Percentiles rank a stretch among this genome's conserved stretches.
Evolutionary conservation across 192 early-diverging fungal genomes (phyloP).

Genomic region (Gaertneriomyces semiglobifer): DNA sequence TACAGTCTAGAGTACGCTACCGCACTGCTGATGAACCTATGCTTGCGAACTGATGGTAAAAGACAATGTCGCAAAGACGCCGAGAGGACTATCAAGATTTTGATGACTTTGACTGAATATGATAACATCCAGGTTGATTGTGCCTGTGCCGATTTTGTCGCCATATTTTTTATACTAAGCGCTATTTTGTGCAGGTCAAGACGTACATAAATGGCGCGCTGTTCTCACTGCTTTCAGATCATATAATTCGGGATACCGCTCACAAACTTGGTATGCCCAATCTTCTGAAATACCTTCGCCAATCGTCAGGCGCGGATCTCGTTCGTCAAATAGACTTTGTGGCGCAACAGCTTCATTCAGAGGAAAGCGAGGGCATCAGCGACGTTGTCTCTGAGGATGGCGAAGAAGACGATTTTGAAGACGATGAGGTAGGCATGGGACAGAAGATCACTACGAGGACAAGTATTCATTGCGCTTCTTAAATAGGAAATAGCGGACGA

Average conservation of each 20-base stretch:
- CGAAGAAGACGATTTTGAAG: constrained; percentile 45
- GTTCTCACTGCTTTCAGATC: constrained; percentile 45
- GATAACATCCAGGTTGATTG: constrained; percentile 40
- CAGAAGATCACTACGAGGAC: no score
- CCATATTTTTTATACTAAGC: not conserved
- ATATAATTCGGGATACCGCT: constrained; percentile 34
- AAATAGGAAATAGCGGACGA: no score
- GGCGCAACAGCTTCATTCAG: constrained; percentile 35
- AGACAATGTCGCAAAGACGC: constrained; percentile 34
- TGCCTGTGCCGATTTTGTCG: not conserved
- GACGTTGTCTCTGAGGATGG: constrained; percentile 43
- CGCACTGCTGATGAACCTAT: constrained; percentile 55
- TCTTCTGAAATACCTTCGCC: constrained; percentile 32
- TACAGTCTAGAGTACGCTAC: constrained; percentile 46
- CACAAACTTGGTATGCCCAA: constrained; percentile 39
- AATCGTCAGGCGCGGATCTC: constrained; percentile 35
- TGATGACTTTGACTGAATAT: constrained; percentile 42
- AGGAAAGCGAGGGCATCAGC: constrained; percentile 24
- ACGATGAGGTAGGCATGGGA: constrained; percentile 31
- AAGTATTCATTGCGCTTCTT: no score
- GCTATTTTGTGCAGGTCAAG: constrained; percentile 33
- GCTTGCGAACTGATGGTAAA: constrained; percentile 42
- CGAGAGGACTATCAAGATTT: constrained; percentile 19
- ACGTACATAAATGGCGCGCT: constrained; percentile 54
- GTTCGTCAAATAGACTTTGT: constrained; percentile 49